These are phyloP conservation scores for Coemansia sp. DNA, from an alignment of 192 early-diverging fungal species.

Conservation along the genomic window DNA sequence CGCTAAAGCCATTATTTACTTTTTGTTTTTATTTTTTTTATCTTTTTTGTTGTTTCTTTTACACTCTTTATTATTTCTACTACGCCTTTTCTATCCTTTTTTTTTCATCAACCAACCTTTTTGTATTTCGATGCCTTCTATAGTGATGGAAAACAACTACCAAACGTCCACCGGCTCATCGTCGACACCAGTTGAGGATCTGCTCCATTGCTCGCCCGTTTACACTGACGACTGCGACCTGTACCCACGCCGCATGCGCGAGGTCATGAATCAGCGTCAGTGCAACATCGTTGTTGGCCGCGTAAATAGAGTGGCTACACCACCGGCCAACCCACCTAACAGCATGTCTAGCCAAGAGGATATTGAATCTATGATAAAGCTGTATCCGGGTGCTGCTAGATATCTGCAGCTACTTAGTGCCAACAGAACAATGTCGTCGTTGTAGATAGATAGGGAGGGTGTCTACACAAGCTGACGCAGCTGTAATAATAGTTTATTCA, in stretches of 20 bases:
- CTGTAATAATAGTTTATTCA: too few relatives aligned
- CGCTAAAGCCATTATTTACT: not conserved
- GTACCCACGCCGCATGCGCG: slow-evolving; percentile 45
- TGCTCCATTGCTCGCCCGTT: slow-evolving; percentile 35
- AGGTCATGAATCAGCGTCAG: slow-evolving; percentile 39
- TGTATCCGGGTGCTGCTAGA: slow-evolving; percentile 36
- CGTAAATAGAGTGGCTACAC: not conserved
- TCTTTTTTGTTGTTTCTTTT: not conserved
- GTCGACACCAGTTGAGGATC: slow-evolving; percentile 6
- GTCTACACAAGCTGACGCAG: too few relatives aligned
- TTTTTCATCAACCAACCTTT: not conserved
- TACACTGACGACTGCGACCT: slow-evolving; percentile 51
- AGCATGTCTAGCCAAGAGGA: slow-evolving; percentile 5
- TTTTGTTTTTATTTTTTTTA: not conserved
- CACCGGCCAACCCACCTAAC: not conserved
- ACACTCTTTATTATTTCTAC: not conserved
- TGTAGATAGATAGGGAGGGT: not conserved
- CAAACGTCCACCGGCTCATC: not conserved
- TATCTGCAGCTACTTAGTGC: slow-evolving; percentile 16
- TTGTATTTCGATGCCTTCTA: slow-evolving; percentile 21
- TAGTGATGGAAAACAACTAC: slow-evolving; percentile 19
- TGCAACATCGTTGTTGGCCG: slow-evolving; percentile 6
- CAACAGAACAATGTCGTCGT: not conserved
- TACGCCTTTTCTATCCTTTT: not conserved
- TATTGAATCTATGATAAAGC: slow-evolving; percentile 15